A percentile compares a stretch with the other conserved stretches of the same genome.
These are phyloP conservation scores for Acanthochlamys bracteata DNA, from an alignment of 106 monocot species.

Conservation along the genomic window DNA sequence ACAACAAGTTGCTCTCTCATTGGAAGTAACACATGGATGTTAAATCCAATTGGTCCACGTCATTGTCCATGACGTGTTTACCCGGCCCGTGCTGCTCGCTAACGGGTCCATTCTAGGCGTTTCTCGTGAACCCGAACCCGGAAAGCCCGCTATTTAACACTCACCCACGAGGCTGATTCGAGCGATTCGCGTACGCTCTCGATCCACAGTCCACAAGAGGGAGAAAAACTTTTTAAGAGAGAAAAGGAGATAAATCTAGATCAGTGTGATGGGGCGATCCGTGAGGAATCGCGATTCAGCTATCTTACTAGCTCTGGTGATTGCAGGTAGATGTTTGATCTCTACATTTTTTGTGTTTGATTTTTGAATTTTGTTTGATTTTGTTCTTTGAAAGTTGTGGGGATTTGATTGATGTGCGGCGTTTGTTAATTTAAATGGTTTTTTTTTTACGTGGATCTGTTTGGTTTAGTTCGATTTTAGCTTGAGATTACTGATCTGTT, in stretches of 20 bases:
- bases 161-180: background rate
- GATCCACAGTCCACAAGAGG: background rate
- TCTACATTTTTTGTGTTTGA: background rate
- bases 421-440: no score
- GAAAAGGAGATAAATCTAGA: slow-evolving; percentile 3
- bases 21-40: slow-evolving; percentile 2
- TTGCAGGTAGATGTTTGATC: slow-evolving; percentile 23
- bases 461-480: background rate
- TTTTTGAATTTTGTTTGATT: background rate
- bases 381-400: background rate
- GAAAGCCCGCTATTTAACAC: background rate
- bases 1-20: slow-evolving; percentile 11
- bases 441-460: background rate
- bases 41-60: slow-evolving; percentile 39
- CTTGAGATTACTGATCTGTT: background rate
- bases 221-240: slow-evolving; percentile 1
- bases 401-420: background rate
- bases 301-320: slow-evolving; percentile 29
- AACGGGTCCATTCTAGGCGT: background rate
- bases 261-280: slow-evolving; percentile 12
- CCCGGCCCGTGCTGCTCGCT: background rate
- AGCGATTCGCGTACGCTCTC: background rate
- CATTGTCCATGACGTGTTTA: slow-evolving; percentile 28
- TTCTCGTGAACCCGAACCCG: background rate
- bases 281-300: slow-evolving; percentile 20